Base-by-base conservation (phyloP, 2,329 filamentous ascomycete species). In the Botrytis paeoniae region DNA sequence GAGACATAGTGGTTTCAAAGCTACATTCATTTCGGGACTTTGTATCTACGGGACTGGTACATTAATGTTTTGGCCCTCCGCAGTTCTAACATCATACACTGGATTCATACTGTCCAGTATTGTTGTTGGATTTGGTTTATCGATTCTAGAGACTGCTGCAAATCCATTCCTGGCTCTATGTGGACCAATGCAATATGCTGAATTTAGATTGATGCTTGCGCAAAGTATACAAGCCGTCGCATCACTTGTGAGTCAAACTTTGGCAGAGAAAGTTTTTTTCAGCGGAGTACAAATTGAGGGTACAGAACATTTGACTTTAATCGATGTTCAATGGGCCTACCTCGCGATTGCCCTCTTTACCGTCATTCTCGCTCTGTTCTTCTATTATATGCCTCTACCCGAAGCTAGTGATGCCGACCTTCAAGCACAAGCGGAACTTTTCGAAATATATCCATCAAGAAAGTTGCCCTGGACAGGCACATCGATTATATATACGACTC, bases 51-150 rank as follows among this genome's bases (percentile, higher is more conserved):
- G 91, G 1, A 85, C 89, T 8, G 92, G 91, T 1, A 93, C 92
- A n/a, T 89, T 95, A 75, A 93, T 94, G 83, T 95, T 95, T 83
- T 96, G 93, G 93, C 93, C 93, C 0, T 92, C 91, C 2, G 92
- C 91, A 12, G 88, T 95, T 16, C 87, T 93, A 74, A 86, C 87
- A 62, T 93, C 92, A 2, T 96, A 93, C 77, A 88, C 89, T 25
- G 93, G 93, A 2, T 96, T 95, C 82, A 90, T 94, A 81, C 88
- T 92, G 66, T 90, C 87, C 77, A 90, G 86, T 76, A 89, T 95
- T 78, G 90, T 95, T 41, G 91, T 94, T 70, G 93, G 92, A 0
- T 92, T 92, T 75, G 93, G 92, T 2, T 85, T 96, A 1, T 90
- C 90, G 1, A 89, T 94, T 0, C 87, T 96, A 37, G 93, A 97